A percentile compares a stretch with the other conserved stretches of the same genome.
phyloP scores from a whole-genome alignment of 1,284 basidiomycete genomes.

The Rhodotorula sp. region DNA sequence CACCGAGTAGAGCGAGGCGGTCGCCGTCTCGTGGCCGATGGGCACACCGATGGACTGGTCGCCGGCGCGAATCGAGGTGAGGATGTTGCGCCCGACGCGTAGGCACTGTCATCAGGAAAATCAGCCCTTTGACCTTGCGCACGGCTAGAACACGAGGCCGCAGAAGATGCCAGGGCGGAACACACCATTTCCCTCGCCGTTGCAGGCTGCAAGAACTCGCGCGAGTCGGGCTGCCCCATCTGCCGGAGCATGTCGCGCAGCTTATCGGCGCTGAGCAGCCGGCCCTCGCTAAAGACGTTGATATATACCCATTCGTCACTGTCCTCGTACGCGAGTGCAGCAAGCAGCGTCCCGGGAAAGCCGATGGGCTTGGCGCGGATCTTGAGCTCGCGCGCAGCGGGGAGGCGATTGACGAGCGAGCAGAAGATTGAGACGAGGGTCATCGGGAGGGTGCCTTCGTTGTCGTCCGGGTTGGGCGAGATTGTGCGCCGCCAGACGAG shows the following conservation, averaged over 20 bases:
- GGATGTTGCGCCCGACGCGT: slow-evolving; percentile 37
- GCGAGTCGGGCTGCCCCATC: slow-evolving; percentile 1
- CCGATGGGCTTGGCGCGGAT: slow-evolving; percentile 27
- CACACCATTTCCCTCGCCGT: slow-evolving; percentile 27
- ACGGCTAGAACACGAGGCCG: background rate
- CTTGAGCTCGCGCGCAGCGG: slow-evolving; percentile 8
- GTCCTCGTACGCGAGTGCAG: slow-evolving; percentile 2
- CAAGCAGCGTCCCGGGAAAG: slow-evolving; percentile 31
- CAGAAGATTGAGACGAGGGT: slow-evolving; percentile 39
- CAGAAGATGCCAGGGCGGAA: background rate
- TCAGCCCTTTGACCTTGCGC: background rate
- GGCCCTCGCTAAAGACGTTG: slow-evolving; percentile 20
- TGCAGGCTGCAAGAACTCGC: slow-evolving; percentile 17
- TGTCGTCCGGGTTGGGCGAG: background rate
- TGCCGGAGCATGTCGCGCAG: slow-evolving; percentile 15
- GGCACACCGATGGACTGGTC: slow-evolving; percentile 7
- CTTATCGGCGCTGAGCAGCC: background rate
- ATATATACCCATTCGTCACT: slow-evolving; percentile 23
- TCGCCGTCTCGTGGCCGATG: slow-evolving; percentile 7
- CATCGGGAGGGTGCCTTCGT: slow-evolving; percentile 33
- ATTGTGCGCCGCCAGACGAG: slow-evolving; percentile 7
- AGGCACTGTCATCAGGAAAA: slow-evolving; percentile 15
- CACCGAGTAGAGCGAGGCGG: slow-evolving; percentile 19
- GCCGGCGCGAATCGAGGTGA: slow-evolving; percentile 31
- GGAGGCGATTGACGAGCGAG: slow-evolving; percentile 29